Conservation (phyloP, 2,329 filamentous ascomycete species). For the Stachybotrys chartarum region DNA sequence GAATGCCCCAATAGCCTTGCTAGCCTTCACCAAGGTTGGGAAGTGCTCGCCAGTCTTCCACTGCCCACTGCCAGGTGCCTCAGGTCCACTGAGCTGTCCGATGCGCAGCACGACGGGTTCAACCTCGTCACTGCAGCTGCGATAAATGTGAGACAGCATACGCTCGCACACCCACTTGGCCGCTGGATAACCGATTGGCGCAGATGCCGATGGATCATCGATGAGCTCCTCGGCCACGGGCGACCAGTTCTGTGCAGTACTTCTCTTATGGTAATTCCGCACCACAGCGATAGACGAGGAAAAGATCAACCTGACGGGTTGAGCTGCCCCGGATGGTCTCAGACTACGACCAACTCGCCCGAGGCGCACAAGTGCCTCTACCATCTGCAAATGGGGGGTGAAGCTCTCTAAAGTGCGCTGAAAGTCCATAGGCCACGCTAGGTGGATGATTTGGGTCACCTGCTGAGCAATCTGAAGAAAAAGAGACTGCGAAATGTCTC, state of each 20-base stretch:
- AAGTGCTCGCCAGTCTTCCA: constrained; percentile 41
- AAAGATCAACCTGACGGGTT: constrained; percentile 13
- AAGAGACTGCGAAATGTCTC: background rate
- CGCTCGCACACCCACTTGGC: constrained; percentile 38
- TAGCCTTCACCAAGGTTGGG: constrained; percentile 32
- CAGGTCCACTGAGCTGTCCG: constrained; percentile 36
- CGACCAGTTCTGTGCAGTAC: background rate
- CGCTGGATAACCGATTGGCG: constrained; percentile 34
- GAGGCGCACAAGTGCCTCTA: background rate
- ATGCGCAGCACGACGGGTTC: constrained; percentile 28
- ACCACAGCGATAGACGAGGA: constrained; percentile 19
- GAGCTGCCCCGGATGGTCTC: background rate
- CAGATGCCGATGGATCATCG: constrained; percentile 21
- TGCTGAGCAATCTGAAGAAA: background rate
- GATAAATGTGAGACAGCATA: constrained; percentile 32
- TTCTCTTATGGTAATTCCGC: constrained; percentile 7
- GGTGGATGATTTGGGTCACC: constrained; percentile 10
- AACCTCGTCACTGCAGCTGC: constrained; percentile 21
- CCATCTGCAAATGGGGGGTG: constrained; percentile 2
- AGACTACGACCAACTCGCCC: background rate
- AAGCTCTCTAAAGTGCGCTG: constrained; percentile 8
- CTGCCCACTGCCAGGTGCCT: constrained; percentile 23
- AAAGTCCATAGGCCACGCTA: constrained; percentile 13
- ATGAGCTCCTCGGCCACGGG: constrained; percentile 28
- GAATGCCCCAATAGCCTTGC: constrained; percentile 21